Percentiles rank a stretch among this genome's conserved stretches.
These are phyloP conservation scores for Rhizopogon vulgaris DNA, from an alignment of 768 basidiomycete species.

Conservation along the genomic window DNA sequence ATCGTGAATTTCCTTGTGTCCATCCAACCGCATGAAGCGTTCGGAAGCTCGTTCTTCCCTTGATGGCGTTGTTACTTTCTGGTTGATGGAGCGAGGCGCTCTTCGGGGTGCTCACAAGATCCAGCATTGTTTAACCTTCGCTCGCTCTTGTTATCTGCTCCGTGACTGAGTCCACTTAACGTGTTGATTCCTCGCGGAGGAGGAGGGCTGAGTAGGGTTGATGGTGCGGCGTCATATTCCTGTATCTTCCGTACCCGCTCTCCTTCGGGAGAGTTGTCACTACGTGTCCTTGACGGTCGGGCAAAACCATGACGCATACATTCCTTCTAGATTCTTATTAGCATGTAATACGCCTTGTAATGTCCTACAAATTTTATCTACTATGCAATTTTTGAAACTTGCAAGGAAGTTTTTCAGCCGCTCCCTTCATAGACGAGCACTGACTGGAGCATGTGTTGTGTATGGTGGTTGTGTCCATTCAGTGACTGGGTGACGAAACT, in stretches of 20 bases:
- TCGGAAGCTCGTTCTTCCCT: conserved; percentile 44
- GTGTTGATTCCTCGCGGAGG: conserved; percentile 47
- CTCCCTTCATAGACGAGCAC: no score
- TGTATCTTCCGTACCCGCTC: conserved; percentile 63
- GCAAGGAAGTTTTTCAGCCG: no score
- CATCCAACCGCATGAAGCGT: no score
- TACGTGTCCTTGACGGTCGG: no score
- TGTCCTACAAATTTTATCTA: no score
- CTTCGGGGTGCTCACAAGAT: conserved; percentile 46
- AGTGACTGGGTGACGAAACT: no score
- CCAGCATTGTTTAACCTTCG: conserved; percentile 29
- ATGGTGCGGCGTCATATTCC: conserved; percentile 72
- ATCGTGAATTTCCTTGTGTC: no score
- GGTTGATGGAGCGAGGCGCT: conserved; percentile 77
- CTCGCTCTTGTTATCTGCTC: conserved; percentile 28
- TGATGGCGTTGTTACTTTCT: conserved; percentile 56
- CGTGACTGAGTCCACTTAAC: conserved; percentile 40
- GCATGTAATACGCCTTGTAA: no score
- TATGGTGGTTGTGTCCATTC: no score
- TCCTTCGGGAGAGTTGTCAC: conserved; percentile 35
- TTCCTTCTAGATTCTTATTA: background rate
- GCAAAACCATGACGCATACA: conserved; percentile 46
- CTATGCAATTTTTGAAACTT: conserved; percentile 3
- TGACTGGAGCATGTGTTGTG: no score
- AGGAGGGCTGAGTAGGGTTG: conserved; percentile 37